A percentile compares a stretch with the other conserved stretches of the same genome.
Evolutionary conservation across 1,284 basidiomycete species (phyloP).

Genomic region (Cystobasidiaceae sp.): DNA sequence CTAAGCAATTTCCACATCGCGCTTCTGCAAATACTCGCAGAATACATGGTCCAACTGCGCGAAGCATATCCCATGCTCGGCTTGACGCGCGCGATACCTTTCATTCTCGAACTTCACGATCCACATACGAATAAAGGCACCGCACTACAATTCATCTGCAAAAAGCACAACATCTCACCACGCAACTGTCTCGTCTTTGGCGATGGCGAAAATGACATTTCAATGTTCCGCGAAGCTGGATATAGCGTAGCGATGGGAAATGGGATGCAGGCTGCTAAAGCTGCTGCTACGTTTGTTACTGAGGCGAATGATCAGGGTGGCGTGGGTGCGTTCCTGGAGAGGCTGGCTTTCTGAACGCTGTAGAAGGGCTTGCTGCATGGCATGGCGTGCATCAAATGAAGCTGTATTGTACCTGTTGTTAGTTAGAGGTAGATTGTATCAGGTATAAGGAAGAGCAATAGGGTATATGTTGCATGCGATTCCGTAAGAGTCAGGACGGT

Average conservation of each 20-base stretch:
- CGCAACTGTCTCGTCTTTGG: conserved; percentile 28
- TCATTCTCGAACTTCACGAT: conserved; percentile 32
- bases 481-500: too few species aligned
- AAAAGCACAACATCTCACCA: background rate
- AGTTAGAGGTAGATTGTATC: too few species aligned
- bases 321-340: conserved; percentile 29
- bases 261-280: conserved; percentile 18
- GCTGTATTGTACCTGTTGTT: too few species aligned
- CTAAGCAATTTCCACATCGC: background rate
- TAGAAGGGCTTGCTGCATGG: too few species aligned
- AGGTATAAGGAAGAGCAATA: too few species aligned
- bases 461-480: too few species aligned
- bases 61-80: conserved; percentile 16
- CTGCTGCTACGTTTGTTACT: conserved; percentile 14
- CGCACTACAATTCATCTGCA: conserved; percentile 24
- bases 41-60: conserved; percentile 8
- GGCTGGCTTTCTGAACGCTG: too few species aligned
- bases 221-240: conserved; percentile 23
- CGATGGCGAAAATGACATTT: conserved; percentile 32
- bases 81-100: conserved; percentile 31
- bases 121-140: conserved; percentile 28
- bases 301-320: conserved; percentile 31
- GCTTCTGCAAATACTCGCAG: background rate
- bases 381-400: too few species aligned
- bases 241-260: conserved; percentile 31